Conservation (phyloP, 2,329 filamentous ascomycete species). For the Aspergillus caelatus region DNA sequence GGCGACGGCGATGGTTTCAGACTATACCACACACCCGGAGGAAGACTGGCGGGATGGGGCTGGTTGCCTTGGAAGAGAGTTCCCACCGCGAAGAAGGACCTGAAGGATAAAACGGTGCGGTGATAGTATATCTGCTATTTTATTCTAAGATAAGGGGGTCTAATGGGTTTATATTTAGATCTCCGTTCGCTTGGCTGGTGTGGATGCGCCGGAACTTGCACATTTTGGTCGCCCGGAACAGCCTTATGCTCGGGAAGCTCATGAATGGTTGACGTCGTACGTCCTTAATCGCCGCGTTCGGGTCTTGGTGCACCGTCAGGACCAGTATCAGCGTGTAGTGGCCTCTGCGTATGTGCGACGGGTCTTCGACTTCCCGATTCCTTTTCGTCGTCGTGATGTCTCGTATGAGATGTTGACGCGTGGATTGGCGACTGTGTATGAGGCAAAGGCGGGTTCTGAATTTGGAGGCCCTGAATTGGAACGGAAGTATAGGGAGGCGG, state of each 20-base stretch:
- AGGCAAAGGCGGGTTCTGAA: slow-evolving; percentile 86
- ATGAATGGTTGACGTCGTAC: slow-evolving; percentile 76
- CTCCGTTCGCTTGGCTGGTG: slow-evolving; percentile 82
- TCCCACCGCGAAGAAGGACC: slow-evolving; percentile 66
- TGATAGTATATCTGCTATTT: not conserved
- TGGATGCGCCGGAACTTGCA: slow-evolving; percentile 89
- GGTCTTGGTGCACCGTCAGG: slow-evolving; percentile 77
- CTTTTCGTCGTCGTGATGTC: slow-evolving; percentile 71
- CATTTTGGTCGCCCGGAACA: slow-evolving; percentile 91
- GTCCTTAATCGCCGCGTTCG: slow-evolving; percentile 74
- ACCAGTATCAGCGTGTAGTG: slow-evolving; percentile 92
- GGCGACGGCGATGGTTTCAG: slow-evolving; percentile 97
- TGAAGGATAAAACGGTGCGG: slow-evolving; percentile 77
- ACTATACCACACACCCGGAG: slow-evolving; percentile 93
- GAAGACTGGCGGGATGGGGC: slow-evolving; percentile 84
- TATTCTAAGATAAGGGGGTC: not conserved
- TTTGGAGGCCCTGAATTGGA: slow-evolving; percentile 72
- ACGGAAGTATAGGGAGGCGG: slow-evolving; percentile 49
- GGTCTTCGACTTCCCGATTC: slow-evolving; percentile 39
- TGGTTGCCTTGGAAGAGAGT: slow-evolving; percentile 75
- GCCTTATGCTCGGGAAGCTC: slow-evolving; percentile 78
- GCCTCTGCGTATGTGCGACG: slow-evolving; percentile 78
- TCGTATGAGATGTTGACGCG: slow-evolving; percentile 85
- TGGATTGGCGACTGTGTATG: slow-evolving; percentile 88
- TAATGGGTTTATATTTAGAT: slow-evolving; percentile 54